These are phyloP conservation scores for Conringia planisiliqua DNA, from an alignment of 345 rosid species.

Conservation along the genomic window DNA sequence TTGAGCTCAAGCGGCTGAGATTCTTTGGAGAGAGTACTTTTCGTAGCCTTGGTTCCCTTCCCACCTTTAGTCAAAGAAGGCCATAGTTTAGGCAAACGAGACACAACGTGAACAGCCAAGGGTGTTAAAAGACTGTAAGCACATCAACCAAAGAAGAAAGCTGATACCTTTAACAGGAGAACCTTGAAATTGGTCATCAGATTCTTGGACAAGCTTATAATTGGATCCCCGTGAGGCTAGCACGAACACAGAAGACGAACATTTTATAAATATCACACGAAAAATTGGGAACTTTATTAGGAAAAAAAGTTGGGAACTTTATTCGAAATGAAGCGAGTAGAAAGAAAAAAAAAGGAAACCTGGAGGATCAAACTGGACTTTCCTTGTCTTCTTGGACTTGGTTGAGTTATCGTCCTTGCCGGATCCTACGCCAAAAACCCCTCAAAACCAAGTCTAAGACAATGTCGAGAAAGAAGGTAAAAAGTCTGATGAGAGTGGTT, in stretches of 20 bases:
- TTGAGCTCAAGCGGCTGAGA: slow-evolving; percentile 56
- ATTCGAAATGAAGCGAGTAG: neutral
- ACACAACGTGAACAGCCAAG: neutral
- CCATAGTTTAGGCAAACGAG: neutral
- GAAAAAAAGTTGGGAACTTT: neutral
- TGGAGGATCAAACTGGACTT: slow-evolving; percentile 47
- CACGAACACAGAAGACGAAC: neutral
- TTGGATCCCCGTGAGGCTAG: slow-evolving; percentile 27
- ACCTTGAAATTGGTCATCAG: slow-evolving; percentile 38
- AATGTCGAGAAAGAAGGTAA: neutral
- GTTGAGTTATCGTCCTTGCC: slow-evolving; percentile 48
- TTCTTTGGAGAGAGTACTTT: slow-evolving; percentile 44
- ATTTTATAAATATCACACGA: neutral
- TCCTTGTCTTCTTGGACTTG: slow-evolving; percentile 53
- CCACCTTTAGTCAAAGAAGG: slow-evolving; percentile 40
- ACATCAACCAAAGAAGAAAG: neutral
- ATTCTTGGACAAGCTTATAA: slow-evolving; percentile 29
- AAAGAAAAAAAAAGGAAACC: slow-evolving; percentile 34
- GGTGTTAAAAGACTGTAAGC: neutral
- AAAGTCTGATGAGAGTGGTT: neutral
- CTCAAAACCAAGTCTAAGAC: slow-evolving; percentile 1
- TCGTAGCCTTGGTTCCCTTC: slow-evolving; percentile 50
- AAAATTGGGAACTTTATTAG: neutral
- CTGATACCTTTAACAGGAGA: slow-evolving; percentile 37
- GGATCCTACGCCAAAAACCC: slow-evolving; percentile 22